A percentile compares a stretch with the other conserved stretches of the same genome.
These are phyloP conservation scores for Gossypium rotundifolium DNA, from an alignment of 345 rosid genomes.

Conservation along the genomic window DNA sequence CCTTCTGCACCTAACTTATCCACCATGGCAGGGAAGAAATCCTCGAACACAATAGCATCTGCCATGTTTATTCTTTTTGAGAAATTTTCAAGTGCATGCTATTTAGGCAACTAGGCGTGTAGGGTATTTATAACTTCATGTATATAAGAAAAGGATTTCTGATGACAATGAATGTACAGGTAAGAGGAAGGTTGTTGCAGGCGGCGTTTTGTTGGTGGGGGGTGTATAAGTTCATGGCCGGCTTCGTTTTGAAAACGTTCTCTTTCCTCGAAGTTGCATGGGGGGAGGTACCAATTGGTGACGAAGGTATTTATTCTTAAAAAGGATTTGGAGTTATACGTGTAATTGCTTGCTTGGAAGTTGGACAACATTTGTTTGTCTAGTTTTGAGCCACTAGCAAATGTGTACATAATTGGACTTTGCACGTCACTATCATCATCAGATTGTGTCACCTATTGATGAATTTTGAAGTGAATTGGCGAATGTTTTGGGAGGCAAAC, in stretches of 20 bases:
- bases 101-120: neutral
- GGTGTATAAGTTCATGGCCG: neutral
- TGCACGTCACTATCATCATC: neutral
- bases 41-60: conserved; percentile 38
- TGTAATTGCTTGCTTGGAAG: neutral
- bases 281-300: neutral
- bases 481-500: neutral
- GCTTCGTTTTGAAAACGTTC: conserved; percentile 4
- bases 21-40: conserved; percentile 53
- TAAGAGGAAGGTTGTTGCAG: conserved; percentile 15
- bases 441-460: neutral
- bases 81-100: neutral
- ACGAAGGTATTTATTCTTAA: neutral
- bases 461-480: neutral
- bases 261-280: conserved; percentile 21
- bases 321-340: neutral
- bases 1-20: conserved; percentile 49
- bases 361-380: neutral
- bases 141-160: neutral
- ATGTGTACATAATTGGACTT: neutral
- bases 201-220: conserved; percentile 6
- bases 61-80: neutral
- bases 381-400: neutral
- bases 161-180: conserved; percentile 13
- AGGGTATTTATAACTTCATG: conserved; percentile 2